Conservation (phyloP, 1,284 basidiomycete genomes). For the Jaminaea rosea region DNA sequence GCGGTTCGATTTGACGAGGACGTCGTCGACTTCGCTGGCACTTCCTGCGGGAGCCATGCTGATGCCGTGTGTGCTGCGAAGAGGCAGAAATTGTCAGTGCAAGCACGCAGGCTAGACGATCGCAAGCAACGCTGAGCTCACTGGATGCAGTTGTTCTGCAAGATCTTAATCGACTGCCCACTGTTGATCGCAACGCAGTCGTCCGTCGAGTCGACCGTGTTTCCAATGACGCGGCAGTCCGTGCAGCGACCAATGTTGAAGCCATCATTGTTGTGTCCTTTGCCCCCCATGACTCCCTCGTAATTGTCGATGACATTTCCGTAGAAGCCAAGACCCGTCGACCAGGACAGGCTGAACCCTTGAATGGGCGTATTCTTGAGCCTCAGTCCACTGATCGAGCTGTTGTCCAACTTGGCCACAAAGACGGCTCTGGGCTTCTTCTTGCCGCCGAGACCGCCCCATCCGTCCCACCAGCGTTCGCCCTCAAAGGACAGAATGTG, state of each 20-base stretch:
- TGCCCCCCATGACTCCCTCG: slow-evolving; percentile 3
- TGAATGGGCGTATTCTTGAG: slow-evolving; percentile 20
- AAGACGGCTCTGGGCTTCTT: slow-evolving; percentile 17
- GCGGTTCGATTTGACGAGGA: slow-evolving; percentile 7
- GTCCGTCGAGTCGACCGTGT: slow-evolving; percentile 14
- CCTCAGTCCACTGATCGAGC: slow-evolving; percentile 7
- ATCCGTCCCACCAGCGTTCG: slow-evolving; percentile 14
- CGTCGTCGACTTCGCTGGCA: slow-evolving; percentile 16
- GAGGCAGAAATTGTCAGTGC: no score
- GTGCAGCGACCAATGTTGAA: slow-evolving; percentile 15
- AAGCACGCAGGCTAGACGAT: no score
- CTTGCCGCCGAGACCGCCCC: slow-evolving; percentile 15
- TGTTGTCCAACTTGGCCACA: slow-evolving; percentile 9
- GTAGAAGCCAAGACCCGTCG: slow-evolving; percentile 8
- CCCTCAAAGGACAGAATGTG: slow-evolving; percentile 10
- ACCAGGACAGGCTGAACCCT: slow-evolving; percentile 14
- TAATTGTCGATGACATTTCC: slow-evolving; percentile 12
- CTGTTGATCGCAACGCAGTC: slow-evolving; percentile 20
- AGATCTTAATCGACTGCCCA: slow-evolving; percentile 13
- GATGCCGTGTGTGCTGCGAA: slow-evolving; percentile 16
- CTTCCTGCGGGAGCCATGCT: slow-evolving; percentile 18
- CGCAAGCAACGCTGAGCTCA: no score
- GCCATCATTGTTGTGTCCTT: slow-evolving; percentile 22
- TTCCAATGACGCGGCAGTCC: slow-evolving; percentile 10
- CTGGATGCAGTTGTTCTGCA: slow-evolving; percentile 9